phyloP scores from a whole-genome alignment of 768 basidiomycete species.

The Leccinum rimulosum region DNA sequence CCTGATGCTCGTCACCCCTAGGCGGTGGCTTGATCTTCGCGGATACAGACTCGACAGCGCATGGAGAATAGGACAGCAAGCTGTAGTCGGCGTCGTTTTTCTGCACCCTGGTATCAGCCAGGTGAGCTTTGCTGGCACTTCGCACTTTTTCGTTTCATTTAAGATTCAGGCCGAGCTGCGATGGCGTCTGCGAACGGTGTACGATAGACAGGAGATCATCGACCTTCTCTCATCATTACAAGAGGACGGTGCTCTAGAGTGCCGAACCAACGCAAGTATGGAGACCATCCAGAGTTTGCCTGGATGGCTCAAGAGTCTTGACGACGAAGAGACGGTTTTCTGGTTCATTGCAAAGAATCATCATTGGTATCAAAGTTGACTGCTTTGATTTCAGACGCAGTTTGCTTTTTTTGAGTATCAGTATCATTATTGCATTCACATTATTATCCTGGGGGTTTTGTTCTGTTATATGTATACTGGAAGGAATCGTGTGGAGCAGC shows the following conservation, averaged over 20 bases:
- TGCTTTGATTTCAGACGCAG: not conserved
- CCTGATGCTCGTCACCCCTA: constrained; percentile 52
- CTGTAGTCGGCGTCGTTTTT: constrained; percentile 62
- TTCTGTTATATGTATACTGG: not conserved
- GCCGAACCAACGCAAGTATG: constrained; percentile 10
- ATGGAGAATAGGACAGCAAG: constrained; percentile 72
- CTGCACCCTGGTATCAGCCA: constrained; percentile 74
- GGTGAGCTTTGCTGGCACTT: constrained; percentile 38
- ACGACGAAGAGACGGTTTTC: constrained; percentile 50
- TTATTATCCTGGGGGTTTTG: not conserved
- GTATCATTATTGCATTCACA: constrained; percentile 22
- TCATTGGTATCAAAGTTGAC: constrained; percentile 65
- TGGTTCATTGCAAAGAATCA: constrained; percentile 57
- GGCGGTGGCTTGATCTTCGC: constrained; percentile 76
- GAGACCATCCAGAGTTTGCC: constrained; percentile 13
- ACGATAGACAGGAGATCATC: constrained; percentile 71
- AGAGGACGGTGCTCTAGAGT: constrained; percentile 49
- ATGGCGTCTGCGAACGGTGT: constrained; percentile 68
- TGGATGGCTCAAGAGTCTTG: constrained; percentile 37
- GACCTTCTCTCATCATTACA: constrained; percentile 57
- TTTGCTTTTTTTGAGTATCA: constrained; percentile 11
- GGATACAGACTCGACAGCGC: constrained; percentile 57
- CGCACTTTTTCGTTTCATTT: constrained; percentile 3
- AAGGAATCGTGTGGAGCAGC: not conserved
- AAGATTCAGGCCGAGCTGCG: constrained; percentile 57